Base-by-base conservation (phyloP, 208 protist genomes). In the Angomonas deanei region DNA sequence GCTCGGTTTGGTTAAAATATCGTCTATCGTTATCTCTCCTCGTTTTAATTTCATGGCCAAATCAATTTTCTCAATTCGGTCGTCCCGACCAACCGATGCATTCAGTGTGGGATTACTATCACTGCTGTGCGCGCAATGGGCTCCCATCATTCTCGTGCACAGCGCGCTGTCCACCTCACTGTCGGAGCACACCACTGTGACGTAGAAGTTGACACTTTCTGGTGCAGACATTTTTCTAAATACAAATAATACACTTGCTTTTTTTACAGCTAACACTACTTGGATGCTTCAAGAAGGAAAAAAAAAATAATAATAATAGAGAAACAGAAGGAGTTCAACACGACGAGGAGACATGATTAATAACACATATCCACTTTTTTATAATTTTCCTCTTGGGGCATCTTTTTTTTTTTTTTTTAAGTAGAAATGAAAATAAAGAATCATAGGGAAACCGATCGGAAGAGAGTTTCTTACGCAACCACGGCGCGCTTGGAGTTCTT, bases 401-500 rank as follows among this genome's bases (percentile, higher is more conserved):
- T 58, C 5, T 55, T 64, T 61, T 63, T 66, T 55, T 52, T 70
- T 61, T 70, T 13, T 50, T 58, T 65, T n/a, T 72, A 52, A 30
- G 47, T 27, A 52, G 2, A 11, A 2, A 49, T n/a, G 24, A 49
- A 49, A 4, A 49, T 26, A 49, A 49, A 49, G 10, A 49, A 49
- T 26, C 24, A 49, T 3, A 49, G 3, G 10, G 6, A 52, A 4
- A 42, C 34, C 10, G n/a, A n/a, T n/a, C n/a, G n/a, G n/a, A n/a
- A n/a, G n/a, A n/a, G n/a, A n/a, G n/a, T n/a, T n/a, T n/a, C 65
- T 82, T 84, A 91, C 56, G 69, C 69, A 64, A 92, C 85, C 50
- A 92, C 68, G 52, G 82, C 79, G 79, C 85, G 85, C 72, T 88
- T 89, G 65, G 80, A 82, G 79, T 72, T 70, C 84, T 88, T 92